Evolutionary conservation across 805 yeast genomes (phyloP).

Genomic region (Saturnispora kantuleensis): DNA sequence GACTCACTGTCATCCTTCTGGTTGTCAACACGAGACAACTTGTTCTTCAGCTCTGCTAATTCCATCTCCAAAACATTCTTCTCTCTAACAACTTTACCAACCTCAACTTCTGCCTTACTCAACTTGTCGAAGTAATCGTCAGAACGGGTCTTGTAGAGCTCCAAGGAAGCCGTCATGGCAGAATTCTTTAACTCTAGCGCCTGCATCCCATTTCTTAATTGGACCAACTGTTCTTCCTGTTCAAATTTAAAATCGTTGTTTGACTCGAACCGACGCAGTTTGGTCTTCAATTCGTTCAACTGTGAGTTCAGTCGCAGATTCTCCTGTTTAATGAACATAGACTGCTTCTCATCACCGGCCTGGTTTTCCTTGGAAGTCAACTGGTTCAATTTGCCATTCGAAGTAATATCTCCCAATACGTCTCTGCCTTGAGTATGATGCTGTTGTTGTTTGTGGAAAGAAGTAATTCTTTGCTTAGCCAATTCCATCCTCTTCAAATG

Average conservation of each 20-base stretch:
- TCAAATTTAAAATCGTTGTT: conserved; percentile 20
- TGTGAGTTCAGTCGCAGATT: conserved; percentile 27
- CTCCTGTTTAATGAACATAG: conserved; percentile 24
- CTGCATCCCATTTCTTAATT: conserved; percentile 47
- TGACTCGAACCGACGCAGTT: conserved; percentile 23
- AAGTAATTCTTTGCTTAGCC: conserved; percentile 6
- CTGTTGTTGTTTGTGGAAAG: conserved; percentile 7
- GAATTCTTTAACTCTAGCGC: conserved; percentile 44
- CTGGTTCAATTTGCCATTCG: background rate
- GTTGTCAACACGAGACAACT: conserved; percentile 37
- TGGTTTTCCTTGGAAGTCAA: background rate
- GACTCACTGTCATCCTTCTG: conserved; percentile 48
- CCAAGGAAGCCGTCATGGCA: conserved; percentile 45
- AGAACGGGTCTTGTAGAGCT: conserved; percentile 59
- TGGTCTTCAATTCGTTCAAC: conserved; percentile 28
- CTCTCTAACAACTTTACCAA: conserved; percentile 50
- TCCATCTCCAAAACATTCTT: conserved; percentile 48
- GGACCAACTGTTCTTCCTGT: conserved; percentile 30
- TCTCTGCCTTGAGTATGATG: background rate
- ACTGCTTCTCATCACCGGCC: conserved; percentile 17
- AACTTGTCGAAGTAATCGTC: conserved; percentile 65
- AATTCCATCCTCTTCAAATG: conserved; percentile 6
- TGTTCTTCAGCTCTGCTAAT: conserved; percentile 38
- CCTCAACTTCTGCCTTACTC: conserved; percentile 70
- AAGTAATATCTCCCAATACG: conserved; percentile 3